Evolutionary conservation across 805 yeast species (phyloP).

Genomic region (Yamadazyma tumulicola): DNA sequence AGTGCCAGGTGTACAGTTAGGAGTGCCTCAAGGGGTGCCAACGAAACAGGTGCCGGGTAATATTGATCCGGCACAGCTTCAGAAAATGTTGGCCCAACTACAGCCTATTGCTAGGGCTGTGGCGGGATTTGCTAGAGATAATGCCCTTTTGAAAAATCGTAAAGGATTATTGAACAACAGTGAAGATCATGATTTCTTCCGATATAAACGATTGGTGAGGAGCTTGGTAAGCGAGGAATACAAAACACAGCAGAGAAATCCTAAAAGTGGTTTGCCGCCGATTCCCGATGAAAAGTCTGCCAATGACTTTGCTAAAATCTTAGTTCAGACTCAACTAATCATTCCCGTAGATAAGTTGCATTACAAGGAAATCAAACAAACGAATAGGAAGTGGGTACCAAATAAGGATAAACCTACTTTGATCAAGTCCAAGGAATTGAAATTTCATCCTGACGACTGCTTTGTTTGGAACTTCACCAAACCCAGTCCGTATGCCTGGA

Average conservation of each 20-base stretch:
- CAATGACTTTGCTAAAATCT: constrained; percentile 54
- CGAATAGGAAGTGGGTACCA: constrained; percentile 53
- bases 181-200: constrained; percentile 74
- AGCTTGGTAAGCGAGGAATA: constrained; percentile 76
- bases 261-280: constrained; percentile 43
- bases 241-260: constrained; percentile 46
- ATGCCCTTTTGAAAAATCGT: constrained; percentile 71
- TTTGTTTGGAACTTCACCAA: constrained; percentile 81
- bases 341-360: constrained; percentile 74
- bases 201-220: constrained; percentile 78
- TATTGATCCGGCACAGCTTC: constrained; percentile 9
- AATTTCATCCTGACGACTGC: constrained; percentile 62
- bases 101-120: constrained; percentile 61
- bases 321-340: constrained; percentile 72
- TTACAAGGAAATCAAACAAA: constrained; percentile 58
- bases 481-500: constrained; percentile 59
- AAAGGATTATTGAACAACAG: constrained; percentile 71
- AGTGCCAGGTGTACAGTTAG: constrained; percentile 13
- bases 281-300: constrained; percentile 51
- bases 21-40: constrained; percentile 10
- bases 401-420: constrained; percentile 63
- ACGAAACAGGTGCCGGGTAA: neutral
- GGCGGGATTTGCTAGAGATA: constrained; percentile 67
- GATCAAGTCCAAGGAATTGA: constrained; percentile 53
- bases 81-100: constrained; percentile 15